These are phyloP conservation scores for Pythium folliculosum DNA, from an alignment of 352 stramenopile genomes.

Conservation along the genomic window DNA sequence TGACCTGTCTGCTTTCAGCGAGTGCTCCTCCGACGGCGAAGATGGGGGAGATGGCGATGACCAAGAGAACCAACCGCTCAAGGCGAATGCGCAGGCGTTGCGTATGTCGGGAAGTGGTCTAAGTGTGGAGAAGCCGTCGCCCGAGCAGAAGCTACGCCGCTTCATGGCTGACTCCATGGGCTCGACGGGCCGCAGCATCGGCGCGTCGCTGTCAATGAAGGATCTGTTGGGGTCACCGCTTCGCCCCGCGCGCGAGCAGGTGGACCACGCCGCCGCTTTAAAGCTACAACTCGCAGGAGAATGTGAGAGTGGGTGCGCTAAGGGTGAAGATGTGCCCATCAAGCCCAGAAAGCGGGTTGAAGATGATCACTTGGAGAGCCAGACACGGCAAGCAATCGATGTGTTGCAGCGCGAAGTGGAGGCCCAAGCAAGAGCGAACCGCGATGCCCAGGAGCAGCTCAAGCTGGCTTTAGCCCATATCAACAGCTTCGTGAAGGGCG, in stretches of 20 bases:
- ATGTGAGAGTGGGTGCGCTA: background rate
- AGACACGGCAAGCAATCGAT: conserved; percentile 13
- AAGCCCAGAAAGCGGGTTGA: conserved; percentile 5
- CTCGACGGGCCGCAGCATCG: conserved; percentile 2
- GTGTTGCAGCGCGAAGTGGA: conserved; percentile 26
- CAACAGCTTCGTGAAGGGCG: background rate
- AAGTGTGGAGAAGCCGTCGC: background rate
- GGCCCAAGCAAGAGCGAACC: conserved; percentile 21
- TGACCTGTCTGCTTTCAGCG: conserved; percentile 1
- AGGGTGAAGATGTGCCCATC: too few relatives aligned
- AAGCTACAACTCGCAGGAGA: conserved; percentile 10
- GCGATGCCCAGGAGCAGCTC: conserved; percentile 12
- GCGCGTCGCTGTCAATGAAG: conserved; percentile 18
- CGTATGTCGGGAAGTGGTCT: too few relatives aligned
- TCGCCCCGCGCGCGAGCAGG: conserved; percentile 3
- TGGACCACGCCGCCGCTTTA: background rate
- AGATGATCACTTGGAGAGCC: conserved; percentile 4
- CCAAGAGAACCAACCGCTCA: conserved; percentile 10
- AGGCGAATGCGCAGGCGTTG: background rate
- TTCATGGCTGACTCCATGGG: conserved; percentile 14
- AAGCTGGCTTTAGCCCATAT: conserved; percentile 5
- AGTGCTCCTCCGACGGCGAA: background rate
- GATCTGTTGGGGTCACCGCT: conserved; percentile 21
- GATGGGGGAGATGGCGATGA: conserved; percentile 5
- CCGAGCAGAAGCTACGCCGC: conserved; percentile 17